These are phyloP conservation scores for Vaccinium myrtillus DNA, from an alignment of 148 eudicot genomes.

Conservation along the genomic window DNA sequence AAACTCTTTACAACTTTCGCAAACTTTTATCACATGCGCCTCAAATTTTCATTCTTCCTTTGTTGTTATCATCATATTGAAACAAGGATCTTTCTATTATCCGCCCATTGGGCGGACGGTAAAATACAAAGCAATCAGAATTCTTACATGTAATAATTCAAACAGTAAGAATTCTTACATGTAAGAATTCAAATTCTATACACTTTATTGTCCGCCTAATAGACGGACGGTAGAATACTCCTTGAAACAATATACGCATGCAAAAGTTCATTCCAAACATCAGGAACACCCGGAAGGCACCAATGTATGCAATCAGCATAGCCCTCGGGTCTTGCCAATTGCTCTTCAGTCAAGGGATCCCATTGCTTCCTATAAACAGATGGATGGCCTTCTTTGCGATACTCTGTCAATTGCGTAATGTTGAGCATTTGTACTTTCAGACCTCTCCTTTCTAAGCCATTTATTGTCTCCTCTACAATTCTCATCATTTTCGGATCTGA, in stretches of 20 bases:
- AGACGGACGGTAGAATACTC: too few relatives aligned
- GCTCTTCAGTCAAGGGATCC: slow-evolving; percentile 25
- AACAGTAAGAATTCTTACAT: too few relatives aligned
- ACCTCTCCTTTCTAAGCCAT: slow-evolving; percentile 7
- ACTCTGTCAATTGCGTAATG: slow-evolving; percentile 17
- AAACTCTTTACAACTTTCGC: not conserved
- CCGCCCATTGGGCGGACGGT: too few relatives aligned
- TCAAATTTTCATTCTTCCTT: not conserved
- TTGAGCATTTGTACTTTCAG: slow-evolving; percentile 15
- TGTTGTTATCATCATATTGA: not conserved
- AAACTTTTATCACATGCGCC: not conserved
- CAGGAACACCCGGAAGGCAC: slow-evolving; percentile 37
- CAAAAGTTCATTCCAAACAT: slow-evolving; percentile 30
- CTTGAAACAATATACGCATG: slow-evolving; percentile 21
- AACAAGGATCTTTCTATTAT: too few relatives aligned
- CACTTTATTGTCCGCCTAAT: too few relatives aligned
- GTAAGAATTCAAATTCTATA: too few relatives aligned
- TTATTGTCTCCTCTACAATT: not conserved
- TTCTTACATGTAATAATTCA: too few relatives aligned
- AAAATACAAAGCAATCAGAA: too few relatives aligned
- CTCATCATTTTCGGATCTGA: not conserved
- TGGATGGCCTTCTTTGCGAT: slow-evolving; percentile 19
- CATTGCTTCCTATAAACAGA: slow-evolving; percentile 21
- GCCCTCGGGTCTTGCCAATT: slow-evolving; percentile 15
- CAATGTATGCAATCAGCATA: slow-evolving; percentile 31